Conservation (phyloP, 1,139 yeast genomes). For the Geotrichum candidum region DNA sequence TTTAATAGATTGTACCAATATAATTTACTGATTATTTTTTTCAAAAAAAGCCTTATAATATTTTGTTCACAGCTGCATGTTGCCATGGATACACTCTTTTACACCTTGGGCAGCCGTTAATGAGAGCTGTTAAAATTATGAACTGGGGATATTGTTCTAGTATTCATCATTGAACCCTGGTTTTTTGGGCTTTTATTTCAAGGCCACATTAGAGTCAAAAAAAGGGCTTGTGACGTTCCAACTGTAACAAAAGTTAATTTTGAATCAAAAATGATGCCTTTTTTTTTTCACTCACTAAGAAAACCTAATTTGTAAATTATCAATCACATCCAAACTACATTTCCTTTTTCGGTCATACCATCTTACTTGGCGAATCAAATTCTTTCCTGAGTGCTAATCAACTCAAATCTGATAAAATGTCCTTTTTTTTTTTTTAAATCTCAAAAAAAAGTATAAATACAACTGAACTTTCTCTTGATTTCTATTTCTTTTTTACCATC, state of each 20-base stretch:
- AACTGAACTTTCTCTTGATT: neutral
- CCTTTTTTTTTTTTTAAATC: neutral
- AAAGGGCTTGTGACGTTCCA: too few relatives aligned
- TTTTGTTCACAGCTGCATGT: too few relatives aligned
- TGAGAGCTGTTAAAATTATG: too few relatives aligned
- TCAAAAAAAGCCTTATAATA: neutral
- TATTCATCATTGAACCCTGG: neutral
- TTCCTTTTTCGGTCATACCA: neutral
- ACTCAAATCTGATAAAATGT: conserved; percentile 4
- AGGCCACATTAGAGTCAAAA: too few relatives aligned
- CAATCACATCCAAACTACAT: conserved; percentile 1
- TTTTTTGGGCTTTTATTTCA: too few relatives aligned
- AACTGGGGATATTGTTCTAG: too few relatives aligned
- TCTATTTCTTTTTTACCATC: neutral
- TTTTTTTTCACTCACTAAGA: neutral
- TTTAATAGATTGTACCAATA: neutral
- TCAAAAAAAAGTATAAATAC: conserved; percentile 1
- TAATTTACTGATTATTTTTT: neutral
- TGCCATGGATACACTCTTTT: too few relatives aligned
- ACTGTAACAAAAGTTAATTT: neutral
- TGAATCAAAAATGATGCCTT: neutral
- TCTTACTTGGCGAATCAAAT: neutral
- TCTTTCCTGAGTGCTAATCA: neutral
- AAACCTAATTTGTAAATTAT: conserved; percentile 1
- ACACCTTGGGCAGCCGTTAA: too few relatives aligned